Evolutionary conservation across 2,329 filamentous ascomycete species (phyloP), one percentile per base, ranked within the genome.

Genomic region (Colletotrichum phormii): DNA sequence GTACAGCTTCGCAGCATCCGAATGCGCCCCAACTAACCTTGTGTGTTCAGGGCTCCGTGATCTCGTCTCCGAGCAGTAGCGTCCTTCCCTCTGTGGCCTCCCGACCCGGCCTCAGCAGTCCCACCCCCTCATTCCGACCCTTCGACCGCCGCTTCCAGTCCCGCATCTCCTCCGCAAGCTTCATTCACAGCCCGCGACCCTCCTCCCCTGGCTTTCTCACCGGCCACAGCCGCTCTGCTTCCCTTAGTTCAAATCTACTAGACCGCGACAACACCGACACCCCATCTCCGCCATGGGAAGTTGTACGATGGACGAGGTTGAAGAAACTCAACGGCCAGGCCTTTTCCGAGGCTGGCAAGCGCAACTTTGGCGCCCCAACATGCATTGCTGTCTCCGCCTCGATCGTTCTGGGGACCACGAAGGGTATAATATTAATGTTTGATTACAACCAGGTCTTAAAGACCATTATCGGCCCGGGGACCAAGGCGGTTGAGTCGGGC

Each of bases 371-470:
- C 33, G 89, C 92, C 53, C 95, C 96, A 29, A 98, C 96, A 0
- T 98, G 95, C 84, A 88, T 98, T 78, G 92, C 93, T 53, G 93
- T 98, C 60, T 95, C 96, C 75, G 94, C 95, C 3, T 91, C 92
- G 9, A 97, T 99, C 77, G 94, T 95, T 15, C 84, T 99, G 65
- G 97, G 97, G 31, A 99, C 97, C 0, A 94, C 95, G 4, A 98
- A 98, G 82, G 97, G 97, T 66, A 92, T 98, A 81, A 93, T 98
- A 70, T 86, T 99, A 80, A 91, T 98, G 72, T 99, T 99, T 84
- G 97, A 99, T 85, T 98, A 98, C 82, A 95, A 97, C 81, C 97
- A 99, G 83, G 97, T 94, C 77, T 85, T 98, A 70, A 98, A 97
- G 83, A 92, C 94, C 77, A 97, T 98, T 71, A 95, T 99, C 75